Evolutionary conservation across 2,329 filamentous ascomycete genomes (phyloP).

Genomic region (Aspergillus arachidicola): DNA sequence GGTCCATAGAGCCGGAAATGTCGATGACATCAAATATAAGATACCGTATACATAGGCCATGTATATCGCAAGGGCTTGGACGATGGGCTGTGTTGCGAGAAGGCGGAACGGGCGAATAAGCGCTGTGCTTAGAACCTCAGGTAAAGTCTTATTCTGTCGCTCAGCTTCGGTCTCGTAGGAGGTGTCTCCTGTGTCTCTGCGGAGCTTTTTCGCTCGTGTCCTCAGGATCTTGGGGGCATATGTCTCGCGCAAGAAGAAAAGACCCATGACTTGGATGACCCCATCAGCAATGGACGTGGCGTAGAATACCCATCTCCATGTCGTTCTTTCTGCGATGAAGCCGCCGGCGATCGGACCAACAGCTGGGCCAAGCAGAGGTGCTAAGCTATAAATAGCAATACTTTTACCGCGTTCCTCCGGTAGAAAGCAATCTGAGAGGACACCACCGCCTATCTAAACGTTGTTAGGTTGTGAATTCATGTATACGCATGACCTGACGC

Average conservation of each 20-base stretch:
- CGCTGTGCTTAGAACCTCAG: constrained; percentile 39
- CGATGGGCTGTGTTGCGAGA: constrained; percentile 61
- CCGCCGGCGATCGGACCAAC: constrained; percentile 68
- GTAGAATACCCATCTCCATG: constrained; percentile 76
- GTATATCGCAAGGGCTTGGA: constrained; percentile 59
- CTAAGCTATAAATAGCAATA: constrained; percentile 64
- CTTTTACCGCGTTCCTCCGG: constrained; percentile 65
- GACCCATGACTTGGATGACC: constrained; percentile 61
- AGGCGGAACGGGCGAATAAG: constrained; percentile 60
- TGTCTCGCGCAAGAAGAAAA: constrained; percentile 67
- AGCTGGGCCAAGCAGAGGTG: constrained; percentile 66
- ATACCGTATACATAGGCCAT: constrained; percentile 64
- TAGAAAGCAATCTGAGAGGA: constrained; percentile 60
- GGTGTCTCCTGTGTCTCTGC: constrained; percentile 42
- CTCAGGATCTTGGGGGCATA: constrained; percentile 66
- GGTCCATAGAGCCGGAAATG: constrained; percentile 63
- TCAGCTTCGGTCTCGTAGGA: constrained; percentile 45
- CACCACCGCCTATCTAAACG: constrained; percentile 49
- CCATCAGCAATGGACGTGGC: constrained; percentile 65
- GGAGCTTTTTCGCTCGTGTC: constrained; percentile 57
- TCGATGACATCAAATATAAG: constrained; percentile 66
- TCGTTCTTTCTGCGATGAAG: constrained; percentile 64
- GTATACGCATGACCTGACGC: background rate
- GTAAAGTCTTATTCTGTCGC: constrained; percentile 36
- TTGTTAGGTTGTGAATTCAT: constrained; percentile 1